These are phyloP conservation scores for Russula sp. DNA, from an alignment of 768 basidiomycete genomes.

Conservation along the genomic window DNA sequence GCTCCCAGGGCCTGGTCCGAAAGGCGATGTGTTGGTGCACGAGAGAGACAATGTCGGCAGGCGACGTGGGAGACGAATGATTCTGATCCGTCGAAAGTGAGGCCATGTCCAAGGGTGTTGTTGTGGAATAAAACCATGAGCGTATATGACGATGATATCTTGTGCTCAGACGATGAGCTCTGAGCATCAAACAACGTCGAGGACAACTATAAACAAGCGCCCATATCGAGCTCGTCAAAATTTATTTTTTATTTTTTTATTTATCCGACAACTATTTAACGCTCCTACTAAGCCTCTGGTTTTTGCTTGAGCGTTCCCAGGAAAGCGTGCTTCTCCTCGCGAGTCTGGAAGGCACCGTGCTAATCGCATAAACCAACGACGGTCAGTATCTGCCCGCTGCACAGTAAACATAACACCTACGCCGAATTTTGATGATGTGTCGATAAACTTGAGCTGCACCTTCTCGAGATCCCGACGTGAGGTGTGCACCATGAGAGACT, in stretches of 20 bases:
- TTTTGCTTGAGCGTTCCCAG: constrained; percentile 83
- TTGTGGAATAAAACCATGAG: constrained; percentile 10
- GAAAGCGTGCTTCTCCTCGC: constrained; percentile 95
- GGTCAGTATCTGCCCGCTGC: constrained; percentile 10
- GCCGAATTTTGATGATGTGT: constrained; percentile 96
- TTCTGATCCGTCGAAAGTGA: neutral
- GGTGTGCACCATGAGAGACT: constrained; percentile 95
- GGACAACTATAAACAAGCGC: constrained; percentile 57
- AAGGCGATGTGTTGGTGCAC: constrained; percentile 23
- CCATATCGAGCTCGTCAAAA: neutral
- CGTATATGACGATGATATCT: constrained; percentile 44
- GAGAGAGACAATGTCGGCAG: constrained; percentile 19
- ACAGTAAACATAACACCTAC: constrained; percentile 47
- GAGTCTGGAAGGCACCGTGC: constrained; percentile 97
- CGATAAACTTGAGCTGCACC: constrained; percentile 97
- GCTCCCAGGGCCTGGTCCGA: constrained; percentile 12
- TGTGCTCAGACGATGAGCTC: constrained; percentile 77
- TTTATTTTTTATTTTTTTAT: neutral
- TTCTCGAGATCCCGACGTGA: constrained; percentile 96
- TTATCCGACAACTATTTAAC: neutral
- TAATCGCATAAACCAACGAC: constrained; percentile 34
- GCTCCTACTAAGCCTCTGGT: constrained; percentile 39
- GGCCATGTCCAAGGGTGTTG: neutral
- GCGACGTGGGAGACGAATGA: neutral
- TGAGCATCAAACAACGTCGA: constrained; percentile 66